Evolutionary conservation across 805 yeast genomes (phyloP), one percentile per base, ranked within the genome.

Genomic region (Candida anglica): DNA sequence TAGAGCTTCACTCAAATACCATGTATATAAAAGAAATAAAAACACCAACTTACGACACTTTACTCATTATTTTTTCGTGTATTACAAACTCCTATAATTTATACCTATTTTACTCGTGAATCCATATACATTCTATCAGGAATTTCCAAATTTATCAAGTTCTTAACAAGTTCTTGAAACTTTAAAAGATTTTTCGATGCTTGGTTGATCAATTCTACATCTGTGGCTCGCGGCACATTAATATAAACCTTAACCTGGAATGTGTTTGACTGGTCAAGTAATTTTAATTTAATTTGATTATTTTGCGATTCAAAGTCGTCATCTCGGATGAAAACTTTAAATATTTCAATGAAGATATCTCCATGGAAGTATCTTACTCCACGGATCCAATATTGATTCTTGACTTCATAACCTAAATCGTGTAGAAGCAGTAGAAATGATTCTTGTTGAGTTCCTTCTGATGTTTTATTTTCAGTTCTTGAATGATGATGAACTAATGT

Each of bases 61-160:
- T n/a, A n/a, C n/a, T n/a, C n/a, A n/a, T n/a, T n/a, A n/a, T n/a
- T n/a, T n/a, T n/a, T n/a, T n/a, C n/a, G n/a, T 21, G 10, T 25
- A 9, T n/a, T 14, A 8, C 27, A n/a, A 25, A 25, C 14, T 25
- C 14, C 8, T n/a, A 26, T 26, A 15, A 5, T 13, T 17, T 26
- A 7, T 25, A 15, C 19, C 29, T 32, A 37, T 20, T 24, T 43
- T 19, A 83, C 69, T 44, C 95, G 71, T 1, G 89, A 77, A 53
- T 88, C 96, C 87, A 88, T 86, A 17, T 71, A 66, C 51, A 76
- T 77, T 41, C 96, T 69, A 49, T 86, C 93, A 4, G 95, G 95
- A 20, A 84, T 74, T 14, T 67, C 75, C 30, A 89, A 66, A 30
- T 77, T 76, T 6, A 89, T 69, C 32, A 87, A 63, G 10, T 88